Percentiles rank a stretch among this genome's conserved stretches.
Conservation (phyloP, 768 basidiomycete genomes). For the Phaffia tasmanica region DNA sequence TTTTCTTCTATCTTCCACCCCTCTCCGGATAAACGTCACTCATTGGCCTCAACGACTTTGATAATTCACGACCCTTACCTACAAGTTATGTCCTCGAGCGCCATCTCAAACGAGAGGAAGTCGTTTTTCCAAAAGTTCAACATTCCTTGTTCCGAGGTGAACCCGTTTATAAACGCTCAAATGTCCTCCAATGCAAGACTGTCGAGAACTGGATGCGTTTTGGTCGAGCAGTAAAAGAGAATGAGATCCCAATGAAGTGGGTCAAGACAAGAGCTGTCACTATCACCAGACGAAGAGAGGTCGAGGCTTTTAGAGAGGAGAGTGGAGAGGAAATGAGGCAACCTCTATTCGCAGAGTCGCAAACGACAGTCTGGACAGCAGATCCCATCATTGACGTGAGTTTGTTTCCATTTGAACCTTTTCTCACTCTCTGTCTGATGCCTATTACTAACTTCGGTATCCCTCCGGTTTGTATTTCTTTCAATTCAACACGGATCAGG, state of each 20-base stretch:
- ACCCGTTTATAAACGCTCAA: slow-evolving; percentile 73
- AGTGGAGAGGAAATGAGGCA: slow-evolving; percentile 57
- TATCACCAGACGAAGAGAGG: slow-evolving; percentile 60
- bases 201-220: slow-evolving; percentile 90
- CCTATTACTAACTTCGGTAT: background rate
- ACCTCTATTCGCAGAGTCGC: slow-evolving; percentile 69
- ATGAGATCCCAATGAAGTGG: slow-evolving; percentile 77
- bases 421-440: background rate
- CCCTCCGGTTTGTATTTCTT: background rate
- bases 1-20: slow-evolving; percentile 7
- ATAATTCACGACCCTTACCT: background rate
- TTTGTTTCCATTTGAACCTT: slow-evolving; percentile 21
- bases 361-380: slow-evolving; percentile 72
- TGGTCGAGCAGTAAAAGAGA: slow-evolving; percentile 60
- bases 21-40: background rate
- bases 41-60: background rate
- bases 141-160: slow-evolving; percentile 69
- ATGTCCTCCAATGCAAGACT: slow-evolving; percentile 75
- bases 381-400: slow-evolving; percentile 72
- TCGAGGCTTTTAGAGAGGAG: slow-evolving; percentile 48
- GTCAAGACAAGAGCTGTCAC: slow-evolving; percentile 77
- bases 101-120: slow-evolving; percentile 78
- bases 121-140: slow-evolving; percentile 70
- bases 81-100: slow-evolving; percentile 68
- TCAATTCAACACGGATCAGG: slow-evolving; percentile 45